phyloP scores from a whole-genome alignment of 2,329 filamentous ascomycete genomes.

The Cladophialophora carrionii region DNA sequence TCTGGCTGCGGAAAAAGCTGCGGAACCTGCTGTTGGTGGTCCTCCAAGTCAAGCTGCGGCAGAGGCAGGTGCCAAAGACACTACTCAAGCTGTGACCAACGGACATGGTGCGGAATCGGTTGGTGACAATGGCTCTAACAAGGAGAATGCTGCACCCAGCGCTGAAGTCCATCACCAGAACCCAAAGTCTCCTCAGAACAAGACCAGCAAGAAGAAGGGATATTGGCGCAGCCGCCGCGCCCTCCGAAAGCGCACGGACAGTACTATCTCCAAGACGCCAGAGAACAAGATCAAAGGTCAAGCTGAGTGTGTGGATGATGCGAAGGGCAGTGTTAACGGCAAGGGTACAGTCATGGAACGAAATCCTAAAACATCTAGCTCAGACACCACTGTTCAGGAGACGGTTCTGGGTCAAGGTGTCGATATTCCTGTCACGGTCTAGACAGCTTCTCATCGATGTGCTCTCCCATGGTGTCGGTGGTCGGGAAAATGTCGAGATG shows the following conservation, averaged over 20 bases:
- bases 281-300: not conserved
- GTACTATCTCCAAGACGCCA: not conserved
- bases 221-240: conserved; percentile 6
- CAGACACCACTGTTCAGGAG: not conserved
- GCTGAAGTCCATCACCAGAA: conserved; percentile 7
- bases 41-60: not conserved
- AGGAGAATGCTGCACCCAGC: conserved; percentile 3
- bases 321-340: not conserved
- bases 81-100: not conserved
- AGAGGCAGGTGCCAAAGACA: not conserved
- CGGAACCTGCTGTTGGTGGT: not conserved
- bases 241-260: conserved; percentile 3
- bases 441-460: not conserved
- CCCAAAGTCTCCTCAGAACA: not conserved
- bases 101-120: not conserved
- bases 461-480: not conserved
- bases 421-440: conserved; percentile 4
- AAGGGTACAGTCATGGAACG: conserved; percentile 1
- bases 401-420: not conserved
- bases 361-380: conserved; percentile 6
- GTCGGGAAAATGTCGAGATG: not conserved
- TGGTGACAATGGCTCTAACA: not conserved
- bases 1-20: conserved; percentile 4
- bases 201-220: conserved; percentile 14
- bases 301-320: not conserved